Conservation (phyloP, 257 asterid genomes). For the Ballota nigra region DNA sequence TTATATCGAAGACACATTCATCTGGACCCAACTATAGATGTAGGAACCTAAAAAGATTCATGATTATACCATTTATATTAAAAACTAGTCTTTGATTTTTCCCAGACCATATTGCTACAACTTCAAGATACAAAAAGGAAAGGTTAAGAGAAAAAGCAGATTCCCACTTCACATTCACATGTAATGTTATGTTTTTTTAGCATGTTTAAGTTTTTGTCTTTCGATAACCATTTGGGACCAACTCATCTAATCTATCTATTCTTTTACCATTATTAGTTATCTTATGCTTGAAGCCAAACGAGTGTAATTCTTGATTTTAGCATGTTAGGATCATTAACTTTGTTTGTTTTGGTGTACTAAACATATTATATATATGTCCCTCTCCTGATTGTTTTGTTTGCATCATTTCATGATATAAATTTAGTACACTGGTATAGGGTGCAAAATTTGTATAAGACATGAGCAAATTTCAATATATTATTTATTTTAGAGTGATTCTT, state of each 20-base stretch:
- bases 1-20: not conserved
- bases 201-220: conserved; percentile 4
- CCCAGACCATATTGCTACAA: conserved; percentile 15
- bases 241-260: conserved; percentile 3
- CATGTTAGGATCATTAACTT: not conserved
- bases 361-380: not conserved
- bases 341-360: not conserved
- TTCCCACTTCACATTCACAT: conserved; percentile 34
- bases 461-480: not conserved
- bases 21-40: conserved; percentile 32
- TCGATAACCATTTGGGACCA: conserved; percentile 24
- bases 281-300: not conserved
- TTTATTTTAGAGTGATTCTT: too few relatives aligned
- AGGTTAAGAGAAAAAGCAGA: conserved; percentile 20
- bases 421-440: not conserved
- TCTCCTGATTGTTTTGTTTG: not conserved
- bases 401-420: not conserved
- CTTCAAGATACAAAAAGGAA: conserved; percentile 29
- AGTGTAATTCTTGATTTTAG: not conserved
- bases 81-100: not conserved
- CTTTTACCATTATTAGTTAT: not conserved
- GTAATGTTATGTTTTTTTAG: conserved; percentile 14
- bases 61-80: conserved; percentile 2
- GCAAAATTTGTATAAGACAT: not conserved
- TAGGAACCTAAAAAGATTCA: conserved; percentile 17